phyloP scores from a whole-genome alignment of 306 rosid species.

The Chamaecrista fasciculata region DNA sequence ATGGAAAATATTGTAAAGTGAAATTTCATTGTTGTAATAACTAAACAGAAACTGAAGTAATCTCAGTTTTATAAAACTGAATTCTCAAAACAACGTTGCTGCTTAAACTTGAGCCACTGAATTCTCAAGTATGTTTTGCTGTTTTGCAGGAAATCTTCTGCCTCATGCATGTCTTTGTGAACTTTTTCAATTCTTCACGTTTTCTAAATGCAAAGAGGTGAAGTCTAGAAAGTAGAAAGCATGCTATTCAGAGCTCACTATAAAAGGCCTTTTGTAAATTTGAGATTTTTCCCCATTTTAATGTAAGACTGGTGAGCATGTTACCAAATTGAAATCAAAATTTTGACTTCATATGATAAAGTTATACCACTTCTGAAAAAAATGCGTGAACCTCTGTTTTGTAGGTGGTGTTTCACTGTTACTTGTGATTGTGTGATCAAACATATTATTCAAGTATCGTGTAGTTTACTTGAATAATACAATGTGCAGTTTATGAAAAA shows the following conservation, averaged over 20 bases:
- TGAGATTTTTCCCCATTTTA: neutral
- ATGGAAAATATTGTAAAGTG: neutral
- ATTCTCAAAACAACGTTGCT: neutral
- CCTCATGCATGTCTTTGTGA: neutral
- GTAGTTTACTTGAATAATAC: neutral
- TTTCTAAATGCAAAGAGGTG: neutral
- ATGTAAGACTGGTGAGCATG: slow-evolving; percentile 3
- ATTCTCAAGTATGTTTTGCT: neutral
- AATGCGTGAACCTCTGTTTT: too few relatives aligned
- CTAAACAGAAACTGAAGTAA: neutral
- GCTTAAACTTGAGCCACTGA: neutral
- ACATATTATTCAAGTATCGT: neutral
- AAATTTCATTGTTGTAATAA: neutral
- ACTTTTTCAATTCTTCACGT: neutral
- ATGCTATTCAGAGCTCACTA: neutral
- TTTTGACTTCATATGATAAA: neutral
- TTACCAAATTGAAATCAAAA: neutral
- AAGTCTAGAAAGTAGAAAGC: neutral
- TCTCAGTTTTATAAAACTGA: too few relatives aligned
- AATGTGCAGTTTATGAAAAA: too few relatives aligned
- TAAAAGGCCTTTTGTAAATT: neutral
- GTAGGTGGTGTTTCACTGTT: too few relatives aligned
- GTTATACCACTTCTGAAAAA: neutral
- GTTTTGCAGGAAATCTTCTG: slow-evolving; percentile 3
- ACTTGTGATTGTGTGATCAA: neutral